Evolutionary conservation across 176 grass and related monocot species (phyloP).

Genomic region (Carex littledalei): DNA sequence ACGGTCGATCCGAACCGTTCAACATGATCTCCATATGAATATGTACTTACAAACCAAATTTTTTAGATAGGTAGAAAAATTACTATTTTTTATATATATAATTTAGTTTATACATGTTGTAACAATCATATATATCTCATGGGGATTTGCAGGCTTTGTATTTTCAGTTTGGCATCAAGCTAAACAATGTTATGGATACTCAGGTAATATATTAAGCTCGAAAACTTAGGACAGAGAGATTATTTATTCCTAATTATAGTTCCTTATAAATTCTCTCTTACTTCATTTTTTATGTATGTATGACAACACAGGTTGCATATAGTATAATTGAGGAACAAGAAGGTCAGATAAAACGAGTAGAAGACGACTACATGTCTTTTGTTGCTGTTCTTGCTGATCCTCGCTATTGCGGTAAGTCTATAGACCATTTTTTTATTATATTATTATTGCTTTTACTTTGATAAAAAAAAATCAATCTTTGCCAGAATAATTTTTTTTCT

Average conservation of each 20-base stretch:
- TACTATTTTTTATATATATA: not conserved
- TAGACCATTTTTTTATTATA: not conserved
- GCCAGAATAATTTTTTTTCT: not conserved
- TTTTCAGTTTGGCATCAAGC: constrained; percentile 88
- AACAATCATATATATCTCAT: not conserved
- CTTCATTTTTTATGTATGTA: not conserved
- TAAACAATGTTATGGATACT: constrained; percentile 90
- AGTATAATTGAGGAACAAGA: constrained; percentile 80
- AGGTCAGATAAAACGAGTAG: constrained; percentile 41
- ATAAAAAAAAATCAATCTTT: not conserved
- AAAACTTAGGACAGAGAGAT: not conserved
- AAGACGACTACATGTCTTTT: constrained; percentile 70
- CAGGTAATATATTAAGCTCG: constrained; percentile 42
- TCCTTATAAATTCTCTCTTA: not conserved
- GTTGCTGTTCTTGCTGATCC: constrained; percentile 82
- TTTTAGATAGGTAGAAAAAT: no score
- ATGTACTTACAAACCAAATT: no score
- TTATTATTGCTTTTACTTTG: not conserved
- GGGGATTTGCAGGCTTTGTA: constrained; percentile 69
- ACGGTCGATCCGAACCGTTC: no score
- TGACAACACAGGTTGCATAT: constrained; percentile 63
- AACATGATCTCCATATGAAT: no score
- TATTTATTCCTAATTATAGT: not conserved
- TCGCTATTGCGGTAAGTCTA: constrained; percentile 53
- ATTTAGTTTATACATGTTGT: not conserved